Percentiles rank a stretch among this genome's conserved stretches.
Evolutionary conservation across 164 flowering plant genomes (phyloP).

Genomic region (Sedum album): DNA sequence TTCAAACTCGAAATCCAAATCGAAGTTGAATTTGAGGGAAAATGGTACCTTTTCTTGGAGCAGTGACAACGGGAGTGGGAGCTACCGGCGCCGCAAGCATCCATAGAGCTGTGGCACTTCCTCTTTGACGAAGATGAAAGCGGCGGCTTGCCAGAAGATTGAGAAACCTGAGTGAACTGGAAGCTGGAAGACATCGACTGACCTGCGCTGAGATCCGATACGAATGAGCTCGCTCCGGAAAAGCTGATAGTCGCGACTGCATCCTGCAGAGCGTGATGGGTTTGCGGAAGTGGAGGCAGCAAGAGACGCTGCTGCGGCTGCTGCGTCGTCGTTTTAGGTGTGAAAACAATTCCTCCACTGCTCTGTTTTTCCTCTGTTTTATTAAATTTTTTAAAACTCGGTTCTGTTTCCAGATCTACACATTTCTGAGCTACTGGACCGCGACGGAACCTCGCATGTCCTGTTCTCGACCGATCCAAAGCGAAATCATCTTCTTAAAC

Average conservation of each 20-base stretch:
- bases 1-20: too few species aligned
- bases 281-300: constrained; percentile 42
- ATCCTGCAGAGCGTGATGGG: constrained; percentile 19
- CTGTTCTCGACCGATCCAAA: constrained; percentile 68
- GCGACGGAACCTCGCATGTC: constrained; percentile 80
- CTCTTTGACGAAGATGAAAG: constrained; percentile 34
- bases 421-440: constrained; percentile 34
- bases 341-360: neutral
- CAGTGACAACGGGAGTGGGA: constrained; percentile 60
- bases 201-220: constrained; percentile 52
- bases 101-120: constrained; percentile 36
- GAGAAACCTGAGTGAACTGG: constrained; percentile 37
- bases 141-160: constrained; percentile 41
- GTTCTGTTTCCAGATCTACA: neutral
- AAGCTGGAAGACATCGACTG: constrained; percentile 48
- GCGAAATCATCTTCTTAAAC: constrained; percentile 61
- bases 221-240: constrained; percentile 24
- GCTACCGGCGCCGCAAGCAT: constrained; percentile 31
- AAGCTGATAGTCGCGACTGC: constrained; percentile 29
- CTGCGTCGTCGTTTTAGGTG: neutral
- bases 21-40: neutral
- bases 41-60: constrained; percentile 50
- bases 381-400: too few species aligned
- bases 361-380: neutral
- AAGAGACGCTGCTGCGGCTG: neutral